phyloP scores from a whole-genome alignment of 148 eudicot species.

The Nyssa sinensis region DNA sequence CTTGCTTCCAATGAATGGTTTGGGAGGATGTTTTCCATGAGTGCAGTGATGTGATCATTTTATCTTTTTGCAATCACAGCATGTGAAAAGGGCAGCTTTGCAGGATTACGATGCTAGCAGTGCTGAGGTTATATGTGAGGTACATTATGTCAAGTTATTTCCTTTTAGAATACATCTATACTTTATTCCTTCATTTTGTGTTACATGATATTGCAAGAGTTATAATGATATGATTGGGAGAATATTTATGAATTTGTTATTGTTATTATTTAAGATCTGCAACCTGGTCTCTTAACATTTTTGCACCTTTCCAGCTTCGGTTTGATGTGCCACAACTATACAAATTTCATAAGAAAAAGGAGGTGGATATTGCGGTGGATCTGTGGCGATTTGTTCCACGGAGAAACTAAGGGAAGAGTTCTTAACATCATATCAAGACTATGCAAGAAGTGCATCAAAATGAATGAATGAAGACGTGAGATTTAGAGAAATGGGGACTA shows the following conservation, averaged over 20 bases:
- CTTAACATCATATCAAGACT: not conserved
- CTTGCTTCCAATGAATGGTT: not conserved
- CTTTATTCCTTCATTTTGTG: not conserved
- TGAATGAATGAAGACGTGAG: not conserved
- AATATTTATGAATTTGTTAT: not conserved
- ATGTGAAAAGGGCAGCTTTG: conserved; percentile 72
- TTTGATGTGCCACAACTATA: conserved; percentile 87
- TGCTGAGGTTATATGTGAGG: conserved; percentile 95
- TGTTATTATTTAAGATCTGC: not conserved
- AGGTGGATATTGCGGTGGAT: conserved; percentile 93
- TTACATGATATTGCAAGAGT: not conserved
- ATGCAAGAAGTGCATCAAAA: not conserved
- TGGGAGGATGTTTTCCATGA: not conserved
- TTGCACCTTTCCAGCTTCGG: conserved; percentile 53
- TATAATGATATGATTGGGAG: not conserved
- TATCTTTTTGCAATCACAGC: conserved; percentile 41
- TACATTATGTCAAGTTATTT: conserved; percentile 17
- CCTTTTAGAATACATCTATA: not conserved
- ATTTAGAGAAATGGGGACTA: not conserved
- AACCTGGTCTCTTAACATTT: conserved; percentile 2
- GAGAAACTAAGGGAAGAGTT: conserved; percentile 11
- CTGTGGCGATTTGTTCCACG: conserved; percentile 93
- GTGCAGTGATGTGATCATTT: not conserved
- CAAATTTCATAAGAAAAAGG: conserved; percentile 96
- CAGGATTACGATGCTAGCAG: conserved; percentile 68